These are phyloP conservation scores for Colletotrichum aenigma DNA, from an alignment of 2,329 filamentous ascomycete species.

Conservation along the genomic window DNA sequence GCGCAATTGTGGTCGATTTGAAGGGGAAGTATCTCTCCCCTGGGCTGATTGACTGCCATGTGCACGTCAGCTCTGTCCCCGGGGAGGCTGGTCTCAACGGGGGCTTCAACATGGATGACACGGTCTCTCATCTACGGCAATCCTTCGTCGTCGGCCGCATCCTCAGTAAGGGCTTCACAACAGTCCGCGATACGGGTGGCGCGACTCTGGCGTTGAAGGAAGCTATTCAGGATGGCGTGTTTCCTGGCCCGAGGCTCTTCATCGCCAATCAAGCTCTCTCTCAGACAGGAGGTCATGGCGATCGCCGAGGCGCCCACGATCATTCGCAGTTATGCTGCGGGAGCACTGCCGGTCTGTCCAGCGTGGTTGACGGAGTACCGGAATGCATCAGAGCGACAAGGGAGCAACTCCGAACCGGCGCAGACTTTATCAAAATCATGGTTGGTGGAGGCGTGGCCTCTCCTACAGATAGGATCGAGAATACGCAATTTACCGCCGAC, in stretches of 20 bases:
- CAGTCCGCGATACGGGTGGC: constrained; percentile 62
- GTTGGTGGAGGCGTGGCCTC: constrained; percentile 59
- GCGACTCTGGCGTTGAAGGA: constrained; percentile 59
- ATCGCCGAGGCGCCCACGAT: constrained; percentile 49
- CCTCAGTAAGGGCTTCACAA: constrained; percentile 62
- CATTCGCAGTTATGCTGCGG: constrained; percentile 45
- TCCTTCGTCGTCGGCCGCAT: constrained; percentile 54
- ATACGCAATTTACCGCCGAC: constrained; percentile 59
- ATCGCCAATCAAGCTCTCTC: constrained; percentile 57
- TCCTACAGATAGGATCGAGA: constrained; percentile 57
- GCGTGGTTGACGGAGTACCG: constrained; percentile 57
- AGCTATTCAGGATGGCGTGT: constrained; percentile 59
- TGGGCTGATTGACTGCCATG: constrained; percentile 37
- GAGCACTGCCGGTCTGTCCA: constrained; percentile 42
- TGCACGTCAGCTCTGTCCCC: constrained; percentile 33
- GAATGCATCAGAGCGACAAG: constrained; percentile 56
- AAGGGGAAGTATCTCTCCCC: constrained; percentile 33
- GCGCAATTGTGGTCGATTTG: constrained; percentile 24
- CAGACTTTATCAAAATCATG: constrained; percentile 69
- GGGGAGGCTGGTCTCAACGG: constrained; percentile 29
- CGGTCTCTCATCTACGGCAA: constrained; percentile 46
- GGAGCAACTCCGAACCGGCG: constrained; percentile 59
- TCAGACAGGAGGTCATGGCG: constrained; percentile 64
- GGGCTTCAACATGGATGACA: constrained; percentile 31
- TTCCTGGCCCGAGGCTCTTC: constrained; percentile 60